Conservation (phyloP, 1,139 yeast genomes). For the Pichia sp. region DNA sequence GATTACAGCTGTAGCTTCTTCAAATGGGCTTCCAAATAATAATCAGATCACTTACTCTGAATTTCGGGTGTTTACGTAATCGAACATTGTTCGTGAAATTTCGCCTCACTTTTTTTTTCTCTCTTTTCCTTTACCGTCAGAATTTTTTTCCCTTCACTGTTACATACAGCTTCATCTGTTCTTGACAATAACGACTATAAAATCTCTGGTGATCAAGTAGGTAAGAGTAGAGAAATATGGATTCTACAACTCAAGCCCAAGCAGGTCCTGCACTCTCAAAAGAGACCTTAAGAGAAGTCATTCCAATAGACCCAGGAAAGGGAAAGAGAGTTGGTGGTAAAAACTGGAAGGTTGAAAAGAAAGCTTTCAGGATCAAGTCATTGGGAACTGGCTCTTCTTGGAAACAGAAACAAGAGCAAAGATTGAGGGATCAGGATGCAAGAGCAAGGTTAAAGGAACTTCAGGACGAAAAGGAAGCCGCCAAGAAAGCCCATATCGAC, state of each 20-base stretch:
- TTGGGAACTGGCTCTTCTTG: conserved; percentile 30
- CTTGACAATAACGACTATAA: not conserved
- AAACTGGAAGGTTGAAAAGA: conserved; percentile 47
- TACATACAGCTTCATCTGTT: not conserved
- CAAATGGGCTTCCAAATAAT: conserved; percentile 35
- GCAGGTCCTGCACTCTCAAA: conserved; percentile 7
- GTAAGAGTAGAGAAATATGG: not conserved
- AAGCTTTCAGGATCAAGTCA: conserved; percentile 44
- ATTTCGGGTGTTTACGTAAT: not conserved
- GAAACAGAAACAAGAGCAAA: conserved; percentile 29
- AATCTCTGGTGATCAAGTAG: not conserved
- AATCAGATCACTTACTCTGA: not conserved
- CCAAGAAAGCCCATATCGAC: conserved; percentile 46
- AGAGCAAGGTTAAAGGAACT: conserved; percentile 43
- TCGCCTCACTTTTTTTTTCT: not conserved
- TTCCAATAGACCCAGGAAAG: conserved; percentile 35
- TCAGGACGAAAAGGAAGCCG: conserved; percentile 58
- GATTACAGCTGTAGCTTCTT: conserved; percentile 33
- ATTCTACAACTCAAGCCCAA: not conserved
- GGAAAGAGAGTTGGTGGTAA: conserved; percentile 50
- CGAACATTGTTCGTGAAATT: not conserved
- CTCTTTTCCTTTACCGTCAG: not conserved
- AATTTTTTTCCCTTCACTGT: not conserved
- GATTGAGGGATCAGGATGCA: conserved; percentile 28
- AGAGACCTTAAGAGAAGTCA: conserved; percentile 8